A percentile compares a stretch with the other conserved stretches of the same genome.
Conservation (phyloP, 2,329 filamentous ascomycete genomes). For the Pseudogymnoascus sp. region DNA sequence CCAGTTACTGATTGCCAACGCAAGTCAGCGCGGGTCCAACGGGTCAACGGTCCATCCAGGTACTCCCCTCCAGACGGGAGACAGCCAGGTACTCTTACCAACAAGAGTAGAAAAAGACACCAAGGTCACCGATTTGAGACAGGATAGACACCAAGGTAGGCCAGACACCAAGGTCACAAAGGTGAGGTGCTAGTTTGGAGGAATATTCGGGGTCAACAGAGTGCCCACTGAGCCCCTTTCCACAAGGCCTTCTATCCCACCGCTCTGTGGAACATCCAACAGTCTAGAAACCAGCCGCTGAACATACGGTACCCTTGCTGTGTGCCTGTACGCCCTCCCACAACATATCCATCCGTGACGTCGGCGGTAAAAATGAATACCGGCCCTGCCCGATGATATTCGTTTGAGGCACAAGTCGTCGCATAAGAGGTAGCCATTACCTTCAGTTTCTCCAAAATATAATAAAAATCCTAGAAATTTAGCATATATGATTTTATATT, state of each 20-base stretch:
- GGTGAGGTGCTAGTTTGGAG: not conserved
- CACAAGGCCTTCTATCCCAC: not conserved
- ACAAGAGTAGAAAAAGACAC: too few relatives aligned
- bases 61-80: too few relatives aligned
- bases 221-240: not conserved
- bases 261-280: not conserved
- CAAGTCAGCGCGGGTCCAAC: not conserved
- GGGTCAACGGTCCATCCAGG: not conserved
- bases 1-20: not conserved
- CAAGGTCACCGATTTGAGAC: not conserved
- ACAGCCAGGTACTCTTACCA: too few relatives aligned
- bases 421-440: not conserved
- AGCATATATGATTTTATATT: not conserved
- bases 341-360: not conserved
- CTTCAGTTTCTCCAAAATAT: not conserved
- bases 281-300: not conserved
- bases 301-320: not conserved
- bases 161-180: not conserved
- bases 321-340: not conserved
- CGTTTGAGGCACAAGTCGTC: not conserved
- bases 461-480: not conserved
- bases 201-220: not conserved
- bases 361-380: not conserved
- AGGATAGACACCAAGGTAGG: not conserved
- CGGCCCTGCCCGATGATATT: not conserved